Conservation (phyloP, 1,284 basidiomycete species). For the Fomitopsis schrenkii region DNA sequence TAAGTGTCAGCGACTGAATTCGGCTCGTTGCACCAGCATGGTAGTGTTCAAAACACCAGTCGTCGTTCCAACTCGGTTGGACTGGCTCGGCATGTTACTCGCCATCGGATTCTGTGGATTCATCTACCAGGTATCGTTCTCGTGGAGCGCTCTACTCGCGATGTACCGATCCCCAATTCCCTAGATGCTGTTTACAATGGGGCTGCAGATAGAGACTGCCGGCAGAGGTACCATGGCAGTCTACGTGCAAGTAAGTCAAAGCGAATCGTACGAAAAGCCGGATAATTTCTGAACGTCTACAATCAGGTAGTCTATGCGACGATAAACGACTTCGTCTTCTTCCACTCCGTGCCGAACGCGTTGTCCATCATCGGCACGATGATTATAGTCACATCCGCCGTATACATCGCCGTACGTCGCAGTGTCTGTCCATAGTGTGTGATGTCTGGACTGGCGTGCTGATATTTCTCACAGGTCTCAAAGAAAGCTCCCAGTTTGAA, state of each 20-base stretch:
- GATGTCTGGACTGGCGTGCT: constrained; percentile 1
- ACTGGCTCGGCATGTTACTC: constrained; percentile 41
- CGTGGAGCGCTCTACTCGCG: background rate
- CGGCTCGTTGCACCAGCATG: constrained; percentile 32
- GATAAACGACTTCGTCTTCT: constrained; percentile 57
- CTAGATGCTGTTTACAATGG: constrained; percentile 55
- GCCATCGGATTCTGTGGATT: constrained; percentile 59
- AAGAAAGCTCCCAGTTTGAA: constrained; percentile 15
- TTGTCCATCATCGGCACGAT: constrained; percentile 52
- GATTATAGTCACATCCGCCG: constrained; percentile 55
- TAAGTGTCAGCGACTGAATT: background rate
- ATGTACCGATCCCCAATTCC: background rate
- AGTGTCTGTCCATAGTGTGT: background rate
- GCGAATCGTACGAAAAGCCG: background rate
- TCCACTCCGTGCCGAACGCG: constrained; percentile 45
- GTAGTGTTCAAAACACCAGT: constrained; percentile 34
- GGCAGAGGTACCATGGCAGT: constrained; percentile 58
- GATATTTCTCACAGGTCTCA: constrained; percentile 16
- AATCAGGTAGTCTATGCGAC: constrained; percentile 57
- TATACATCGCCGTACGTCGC: constrained; percentile 16
- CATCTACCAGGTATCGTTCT: constrained; percentile 43
- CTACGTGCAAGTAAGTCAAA: constrained; percentile 47
- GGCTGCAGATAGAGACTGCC: constrained; percentile 62
- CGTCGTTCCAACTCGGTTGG: constrained; percentile 43
- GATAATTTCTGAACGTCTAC: no score